A percentile compares a stretch with the other conserved stretches of the same genome.
These are phyloP conservation scores for Oryza rufipogon DNA, from an alignment of 176 grass and related monocot species.

Conservation along the genomic window DNA sequence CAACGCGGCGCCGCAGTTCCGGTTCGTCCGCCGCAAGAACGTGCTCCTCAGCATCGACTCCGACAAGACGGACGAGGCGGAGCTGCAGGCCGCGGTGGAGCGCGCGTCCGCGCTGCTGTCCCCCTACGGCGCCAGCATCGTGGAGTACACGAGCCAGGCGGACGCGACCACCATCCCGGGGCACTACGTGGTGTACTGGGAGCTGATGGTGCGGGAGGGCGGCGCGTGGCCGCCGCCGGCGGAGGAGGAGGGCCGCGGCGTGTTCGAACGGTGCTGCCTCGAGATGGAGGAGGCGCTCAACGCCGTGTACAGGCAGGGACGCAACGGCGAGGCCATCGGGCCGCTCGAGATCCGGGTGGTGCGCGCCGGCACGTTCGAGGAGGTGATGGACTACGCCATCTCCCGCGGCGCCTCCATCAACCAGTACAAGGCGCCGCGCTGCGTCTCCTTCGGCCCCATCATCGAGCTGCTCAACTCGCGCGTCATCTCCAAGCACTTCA, in stretches of 20 bases:
- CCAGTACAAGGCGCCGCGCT: conserved; percentile 95
- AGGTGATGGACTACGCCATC: conserved; percentile 99
- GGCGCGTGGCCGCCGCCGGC: conserved; percentile 40
- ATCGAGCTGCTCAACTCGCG: conserved; percentile 89
- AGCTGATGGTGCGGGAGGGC: conserved; percentile 63
- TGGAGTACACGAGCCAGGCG: conserved; percentile 87
- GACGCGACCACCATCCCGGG: conserved; percentile 83
- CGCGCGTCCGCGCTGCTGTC: conserved; percentile 52
- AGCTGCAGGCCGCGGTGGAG: conserved; percentile 82
- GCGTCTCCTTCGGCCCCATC: conserved; percentile 84
- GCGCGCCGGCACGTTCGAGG: conserved; percentile 80
- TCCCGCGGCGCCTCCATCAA: conserved; percentile 92
- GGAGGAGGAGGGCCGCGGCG: conserved; percentile 12
- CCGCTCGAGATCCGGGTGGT: conserved; percentile 88
- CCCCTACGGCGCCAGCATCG: conserved; percentile 58
- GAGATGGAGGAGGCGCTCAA: conserved; percentile 99
- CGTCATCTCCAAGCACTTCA: conserved; percentile 77
- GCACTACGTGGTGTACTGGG: conserved; percentile 98
- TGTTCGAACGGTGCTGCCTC: conserved; percentile 81
- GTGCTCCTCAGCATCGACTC: conserved; percentile 93
- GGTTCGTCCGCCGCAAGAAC: conserved; percentile 90
- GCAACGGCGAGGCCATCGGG: conserved; percentile 78
- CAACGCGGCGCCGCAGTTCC: conserved; percentile 84
- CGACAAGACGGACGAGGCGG: conserved; percentile 93
- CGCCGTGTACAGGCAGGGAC: conserved; percentile 82